These are phyloP conservation scores for Psilocybe tampanensis DNA, from an alignment of 768 basidiomycete species.

Conservation along the genomic window DNA sequence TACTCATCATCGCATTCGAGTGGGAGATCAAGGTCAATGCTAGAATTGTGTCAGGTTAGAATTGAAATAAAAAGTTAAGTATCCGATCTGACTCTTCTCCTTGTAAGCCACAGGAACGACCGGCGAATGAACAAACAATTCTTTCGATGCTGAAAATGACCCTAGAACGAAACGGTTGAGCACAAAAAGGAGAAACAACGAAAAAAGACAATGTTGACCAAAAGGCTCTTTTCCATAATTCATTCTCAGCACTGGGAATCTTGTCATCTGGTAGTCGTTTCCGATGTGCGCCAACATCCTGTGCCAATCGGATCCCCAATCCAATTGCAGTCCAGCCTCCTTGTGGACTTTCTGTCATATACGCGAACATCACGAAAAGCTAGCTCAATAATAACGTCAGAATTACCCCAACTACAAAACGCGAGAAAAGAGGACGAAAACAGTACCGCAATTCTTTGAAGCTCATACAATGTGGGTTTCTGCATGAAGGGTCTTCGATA, in stretches of 20 bases:
- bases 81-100: slow-evolving; percentile 61
- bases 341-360: slow-evolving; percentile 50
- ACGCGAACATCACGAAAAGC: slow-evolving; percentile 51
- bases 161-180: slow-evolving; percentile 32
- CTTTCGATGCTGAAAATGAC: slow-evolving; percentile 52
- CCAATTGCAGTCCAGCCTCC: slow-evolving; percentile 67
- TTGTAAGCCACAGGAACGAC: slow-evolving; percentile 72
- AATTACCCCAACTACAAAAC: neutral
- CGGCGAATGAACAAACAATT: slow-evolving; percentile 49
- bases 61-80: neutral
- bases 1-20: slow-evolving; percentile 71
- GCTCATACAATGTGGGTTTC: slow-evolving; percentile 65
- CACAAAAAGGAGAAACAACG: neutral
- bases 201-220: slow-evolving; percentile 37
- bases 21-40: slow-evolving; percentile 72
- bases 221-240: slow-evolving; percentile 75
- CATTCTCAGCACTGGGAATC: slow-evolving; percentile 54
- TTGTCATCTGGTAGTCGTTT: slow-evolving; percentile 31
- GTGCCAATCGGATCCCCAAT: slow-evolving; percentile 67
- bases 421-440: neutral
- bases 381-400: slow-evolving; percentile 21
- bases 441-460: slow-evolving; percentile 69
- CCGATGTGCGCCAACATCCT: slow-evolving; percentile 76
- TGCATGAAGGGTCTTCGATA: slow-evolving; percentile 60
- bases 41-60: slow-evolving; percentile 23